These are phyloP conservation scores for Taxillus chinensis DNA, from an alignment of 164 flowering plant genomes.

Conservation along the genomic window DNA sequence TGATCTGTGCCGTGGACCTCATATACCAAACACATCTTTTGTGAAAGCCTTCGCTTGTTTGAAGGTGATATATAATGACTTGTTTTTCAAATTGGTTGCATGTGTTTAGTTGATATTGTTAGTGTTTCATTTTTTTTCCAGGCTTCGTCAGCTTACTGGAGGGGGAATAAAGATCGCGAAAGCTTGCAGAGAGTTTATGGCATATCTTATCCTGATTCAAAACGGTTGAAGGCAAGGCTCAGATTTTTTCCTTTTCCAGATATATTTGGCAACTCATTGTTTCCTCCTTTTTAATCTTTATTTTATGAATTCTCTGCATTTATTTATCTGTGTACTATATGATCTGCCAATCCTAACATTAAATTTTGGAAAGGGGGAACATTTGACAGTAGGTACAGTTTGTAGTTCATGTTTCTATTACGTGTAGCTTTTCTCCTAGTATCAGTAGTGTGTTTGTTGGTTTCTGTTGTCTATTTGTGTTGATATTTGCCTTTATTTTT, in stretches of 20 bases:
- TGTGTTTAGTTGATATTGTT: not conserved
- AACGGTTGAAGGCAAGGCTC: conserved; percentile 60
- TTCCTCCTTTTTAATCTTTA: not conserved
- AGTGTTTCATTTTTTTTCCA: conserved; percentile 12
- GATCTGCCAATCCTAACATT: no score
- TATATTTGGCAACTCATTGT: not conserved
- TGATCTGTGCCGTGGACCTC: conserved; percentile 98
- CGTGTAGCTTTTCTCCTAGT: no score
- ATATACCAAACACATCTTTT: conserved; percentile 95
- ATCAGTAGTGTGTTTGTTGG: no score
- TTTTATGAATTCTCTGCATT: no score
- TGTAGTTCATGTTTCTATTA: no score
- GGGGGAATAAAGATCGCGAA: conserved; percentile 86
- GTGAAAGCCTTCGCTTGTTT: conserved; percentile 84
- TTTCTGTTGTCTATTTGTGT: no score
- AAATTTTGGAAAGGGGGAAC: no score
- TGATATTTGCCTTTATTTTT: no score
- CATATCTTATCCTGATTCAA: conserved; percentile 85
- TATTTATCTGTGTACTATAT: no score
- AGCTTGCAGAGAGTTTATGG: conserved; percentile 97
- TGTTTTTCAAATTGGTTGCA: not conserved
- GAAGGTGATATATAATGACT: conserved; percentile 43
- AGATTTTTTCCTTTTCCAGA: not conserved
- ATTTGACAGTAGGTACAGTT: no score
- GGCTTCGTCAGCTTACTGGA: conserved; percentile 99